These are phyloP conservation scores for Penicillium oxalicum DNA, from an alignment of 2,329 filamentous ascomycete genomes.

Conservation along the genomic window DNA sequence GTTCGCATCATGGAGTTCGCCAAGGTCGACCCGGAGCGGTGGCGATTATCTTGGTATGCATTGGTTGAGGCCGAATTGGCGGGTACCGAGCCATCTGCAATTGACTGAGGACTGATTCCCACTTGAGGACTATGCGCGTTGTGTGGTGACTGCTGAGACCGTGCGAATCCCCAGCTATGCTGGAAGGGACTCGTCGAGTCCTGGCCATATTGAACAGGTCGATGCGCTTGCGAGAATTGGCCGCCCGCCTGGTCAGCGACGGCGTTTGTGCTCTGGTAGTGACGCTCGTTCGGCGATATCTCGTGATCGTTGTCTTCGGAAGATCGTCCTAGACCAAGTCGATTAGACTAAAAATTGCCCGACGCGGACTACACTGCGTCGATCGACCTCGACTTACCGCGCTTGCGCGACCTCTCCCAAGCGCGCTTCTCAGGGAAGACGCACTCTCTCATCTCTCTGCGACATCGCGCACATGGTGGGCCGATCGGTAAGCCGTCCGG, in stretches of 20 bases:
- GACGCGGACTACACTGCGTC: neutral
- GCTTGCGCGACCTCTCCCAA: conserved; percentile 36
- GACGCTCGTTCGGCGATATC: conserved; percentile 6
- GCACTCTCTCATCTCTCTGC: conserved; percentile 47
- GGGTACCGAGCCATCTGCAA: conserved; percentile 4
- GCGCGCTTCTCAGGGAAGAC: conserved; percentile 42
- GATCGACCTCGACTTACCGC: conserved; percentile 20
- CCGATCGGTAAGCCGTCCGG: conserved; percentile 35
- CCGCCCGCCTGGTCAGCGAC: conserved; percentile 5
- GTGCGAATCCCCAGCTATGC: conserved; percentile 10
- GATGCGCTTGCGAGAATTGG: conserved; percentile 3
- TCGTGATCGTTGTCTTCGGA: conserved; percentile 8
- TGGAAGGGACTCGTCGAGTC: conserved; percentile 14
- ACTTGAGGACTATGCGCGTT: conserved; percentile 12
- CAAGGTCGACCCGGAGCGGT: conserved; percentile 26
- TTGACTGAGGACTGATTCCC: conserved; percentile 9
- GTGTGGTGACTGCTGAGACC: conserved; percentile 11
- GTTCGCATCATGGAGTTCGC: conserved; percentile 38
- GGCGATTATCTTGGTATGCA: conserved; percentile 16
- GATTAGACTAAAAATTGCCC: conserved; percentile 12
- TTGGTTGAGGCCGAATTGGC: conserved; percentile 6
- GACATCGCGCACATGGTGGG: conserved; percentile 45
- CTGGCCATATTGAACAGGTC: conserved; percentile 5
- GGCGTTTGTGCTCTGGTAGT: conserved; percentile 1
- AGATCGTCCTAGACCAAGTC: conserved; percentile 12